These are phyloP conservation scores for Lipomyces oligophaga DNA, from an alignment of 805 yeast genomes.

Conservation along the genomic window DNA sequence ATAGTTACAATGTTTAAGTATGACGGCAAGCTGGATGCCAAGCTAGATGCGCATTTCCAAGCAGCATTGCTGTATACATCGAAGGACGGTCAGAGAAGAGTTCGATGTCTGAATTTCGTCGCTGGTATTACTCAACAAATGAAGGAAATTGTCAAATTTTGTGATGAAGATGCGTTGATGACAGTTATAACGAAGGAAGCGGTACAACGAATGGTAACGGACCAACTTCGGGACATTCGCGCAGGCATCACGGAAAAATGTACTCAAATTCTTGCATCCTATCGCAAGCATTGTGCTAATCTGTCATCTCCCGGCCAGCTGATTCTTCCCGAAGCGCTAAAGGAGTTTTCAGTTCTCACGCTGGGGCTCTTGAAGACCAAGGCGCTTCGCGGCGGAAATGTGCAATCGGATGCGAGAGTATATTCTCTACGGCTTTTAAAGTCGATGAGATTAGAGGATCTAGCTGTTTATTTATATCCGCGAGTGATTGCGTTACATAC, in stretches of 20 bases:
- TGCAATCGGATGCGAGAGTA: slow-evolving; percentile 62
- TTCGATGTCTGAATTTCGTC: slow-evolving; percentile 81
- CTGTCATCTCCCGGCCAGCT: slow-evolving; percentile 54
- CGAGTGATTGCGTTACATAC: slow-evolving; percentile 70
- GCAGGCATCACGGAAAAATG: slow-evolving; percentile 52
- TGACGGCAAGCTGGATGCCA: slow-evolving; percentile 68
- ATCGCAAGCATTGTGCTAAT: slow-evolving; percentile 46
- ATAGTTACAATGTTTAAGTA: slow-evolving; percentile 68
- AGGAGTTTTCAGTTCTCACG: slow-evolving; percentile 62
- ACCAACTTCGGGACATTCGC: slow-evolving; percentile 45
- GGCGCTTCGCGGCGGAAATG: slow-evolving; percentile 52
- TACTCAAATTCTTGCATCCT: slow-evolving; percentile 55
- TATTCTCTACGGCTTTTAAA: slow-evolving; percentile 51
- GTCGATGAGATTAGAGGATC: slow-evolving; percentile 51
- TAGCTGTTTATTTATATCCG: slow-evolving; percentile 73
- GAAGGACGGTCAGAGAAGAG: slow-evolving; percentile 67
- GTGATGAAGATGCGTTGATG: slow-evolving; percentile 66
- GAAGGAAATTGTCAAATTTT: slow-evolving; percentile 69
- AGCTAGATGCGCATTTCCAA: slow-evolving; percentile 83
- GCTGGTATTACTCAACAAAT: slow-evolving; percentile 74
- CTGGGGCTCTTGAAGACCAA: slow-evolving; percentile 66
- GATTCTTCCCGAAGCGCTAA: slow-evolving; percentile 76
- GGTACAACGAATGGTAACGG: slow-evolving; percentile 22
- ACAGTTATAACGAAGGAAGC: slow-evolving; percentile 45
- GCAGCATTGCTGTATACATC: slow-evolving; percentile 85